These are phyloP conservation scores for Planoprotostelium fungivorum DNA, from an alignment of 78 protist genomes.

Conservation along the genomic window DNA sequence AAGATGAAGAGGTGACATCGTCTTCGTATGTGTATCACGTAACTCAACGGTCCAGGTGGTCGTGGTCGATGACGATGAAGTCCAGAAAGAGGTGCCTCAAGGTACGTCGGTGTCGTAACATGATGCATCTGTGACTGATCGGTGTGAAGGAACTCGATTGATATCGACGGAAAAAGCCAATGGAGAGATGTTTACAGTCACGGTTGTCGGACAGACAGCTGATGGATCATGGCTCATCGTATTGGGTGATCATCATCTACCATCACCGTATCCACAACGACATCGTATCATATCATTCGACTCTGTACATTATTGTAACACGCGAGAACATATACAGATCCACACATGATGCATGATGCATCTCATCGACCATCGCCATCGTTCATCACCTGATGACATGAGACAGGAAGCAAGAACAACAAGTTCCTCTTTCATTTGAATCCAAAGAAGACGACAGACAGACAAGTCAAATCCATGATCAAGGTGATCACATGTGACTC, in stretches of 20 bases:
- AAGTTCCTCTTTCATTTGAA: neutral
- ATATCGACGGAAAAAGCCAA: neutral
- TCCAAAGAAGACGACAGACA: neutral
- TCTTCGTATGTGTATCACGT: too few species aligned
- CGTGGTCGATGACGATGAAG: neutral
- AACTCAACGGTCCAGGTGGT: neutral
- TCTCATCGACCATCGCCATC: too few species aligned
- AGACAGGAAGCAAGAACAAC: neutral
- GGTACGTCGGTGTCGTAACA: neutral
- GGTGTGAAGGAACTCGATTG: neutral
- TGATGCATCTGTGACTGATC: neutral
- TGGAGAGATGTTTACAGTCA: neutral
- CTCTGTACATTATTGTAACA: too few species aligned
- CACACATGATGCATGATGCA: too few species aligned
- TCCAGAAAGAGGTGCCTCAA: neutral
- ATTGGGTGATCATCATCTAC: too few species aligned
- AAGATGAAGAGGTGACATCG: neutral
- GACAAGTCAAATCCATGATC: neutral
- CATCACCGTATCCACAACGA: too few species aligned
- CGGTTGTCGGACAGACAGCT: neutral
- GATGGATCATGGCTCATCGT: neutral
- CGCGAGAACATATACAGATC: too few species aligned
- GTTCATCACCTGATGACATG: neutral
- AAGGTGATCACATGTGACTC: neutral
- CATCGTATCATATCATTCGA: too few species aligned